phyloP scores from a whole-genome alignment of 2,329 filamentous ascomycete genomes.

The Botrytis deweyae region DNA sequence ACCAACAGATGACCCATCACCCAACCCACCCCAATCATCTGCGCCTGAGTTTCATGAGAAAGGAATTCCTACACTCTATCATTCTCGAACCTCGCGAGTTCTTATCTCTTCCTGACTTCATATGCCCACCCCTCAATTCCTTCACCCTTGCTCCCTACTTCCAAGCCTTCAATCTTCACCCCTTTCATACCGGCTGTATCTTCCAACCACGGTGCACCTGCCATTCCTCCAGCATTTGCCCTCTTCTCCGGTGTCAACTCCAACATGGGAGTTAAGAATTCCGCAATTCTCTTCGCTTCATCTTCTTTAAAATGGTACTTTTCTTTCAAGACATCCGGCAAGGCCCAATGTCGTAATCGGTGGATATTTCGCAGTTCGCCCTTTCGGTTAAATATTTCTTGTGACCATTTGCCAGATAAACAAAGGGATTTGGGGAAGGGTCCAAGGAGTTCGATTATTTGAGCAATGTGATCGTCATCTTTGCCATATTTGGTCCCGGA shows the following conservation, averaged over 20 bases:
- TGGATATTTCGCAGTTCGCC: conserved; percentile 98
- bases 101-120: conserved; percentile 69
- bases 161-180: conserved; percentile 68
- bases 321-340: conserved; percentile 88
- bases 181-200: conserved; percentile 87
- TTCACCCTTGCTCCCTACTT: conserved; percentile 80
- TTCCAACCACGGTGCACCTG: conserved; percentile 76
- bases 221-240: conserved; percentile 96
- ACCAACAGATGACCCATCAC: background rate
- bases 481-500: conserved; percentile 99
- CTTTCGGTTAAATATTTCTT: conserved; percentile 98
- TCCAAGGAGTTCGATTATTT: conserved; percentile 95
- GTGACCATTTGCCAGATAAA: conserved; percentile 92
- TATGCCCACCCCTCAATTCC: conserved; percentile 92
- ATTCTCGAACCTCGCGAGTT: background rate
- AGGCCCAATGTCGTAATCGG: conserved; percentile 89
- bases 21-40: conserved; percentile 1
- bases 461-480: conserved; percentile 97
- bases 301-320: conserved; percentile 94
- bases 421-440: conserved; percentile 91
- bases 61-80: background rate
- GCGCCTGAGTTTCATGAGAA: background rate
- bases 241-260: conserved; percentile 84
- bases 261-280: conserved; percentile 87
- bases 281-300: conserved; percentile 73